phyloP scores from a whole-genome alignment of 495 filamentous ascomycete species.

The Penicillium fimorum region DNA sequence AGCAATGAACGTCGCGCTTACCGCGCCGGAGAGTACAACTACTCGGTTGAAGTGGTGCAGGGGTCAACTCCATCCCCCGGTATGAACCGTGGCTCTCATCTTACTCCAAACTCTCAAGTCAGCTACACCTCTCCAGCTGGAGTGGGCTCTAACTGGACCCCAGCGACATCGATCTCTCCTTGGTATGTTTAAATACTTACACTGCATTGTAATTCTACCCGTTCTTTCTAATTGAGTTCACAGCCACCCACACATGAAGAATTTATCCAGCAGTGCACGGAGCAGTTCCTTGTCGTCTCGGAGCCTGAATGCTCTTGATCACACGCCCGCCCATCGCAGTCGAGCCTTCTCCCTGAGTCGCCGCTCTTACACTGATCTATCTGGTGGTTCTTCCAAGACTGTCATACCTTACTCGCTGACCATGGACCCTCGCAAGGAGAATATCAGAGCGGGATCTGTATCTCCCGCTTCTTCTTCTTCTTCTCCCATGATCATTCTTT shows the following conservation, averaged over 20 bases:
- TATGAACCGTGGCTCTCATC: slow-evolving; percentile 32
- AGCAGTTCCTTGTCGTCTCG: slow-evolving; percentile 33
- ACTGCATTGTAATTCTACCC: background rate
- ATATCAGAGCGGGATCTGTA: slow-evolving; percentile 33
- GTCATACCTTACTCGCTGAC: slow-evolving; percentile 30
- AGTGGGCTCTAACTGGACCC: slow-evolving; percentile 44
- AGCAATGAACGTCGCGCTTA: slow-evolving; percentile 90
- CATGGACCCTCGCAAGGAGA: slow-evolving; percentile 32
- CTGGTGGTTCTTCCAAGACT: slow-evolving; percentile 35
- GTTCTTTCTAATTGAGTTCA: slow-evolving; percentile 25
- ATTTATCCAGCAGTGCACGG: slow-evolving; percentile 29
- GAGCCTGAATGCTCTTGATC: slow-evolving; percentile 31
- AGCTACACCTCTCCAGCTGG: slow-evolving; percentile 44
- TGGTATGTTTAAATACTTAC: slow-evolving; percentile 34
- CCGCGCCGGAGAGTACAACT: slow-evolving; percentile 92
- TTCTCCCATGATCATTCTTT: slow-evolving; percentile 32
- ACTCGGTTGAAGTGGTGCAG: slow-evolving; percentile 48
- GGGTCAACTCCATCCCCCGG: slow-evolving; percentile 43
- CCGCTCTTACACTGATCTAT: slow-evolving; percentile 32
- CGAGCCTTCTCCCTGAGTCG: slow-evolving; percentile 26
- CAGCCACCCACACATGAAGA: slow-evolving; percentile 40
- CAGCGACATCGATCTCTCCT: slow-evolving; percentile 50
- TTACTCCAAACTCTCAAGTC: slow-evolving; percentile 43
- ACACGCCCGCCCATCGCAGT: slow-evolving; percentile 31
- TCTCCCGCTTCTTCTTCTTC: slow-evolving; percentile 37